Percentiles rank a stretch among this genome's conserved stretches.
phyloP scores from a whole-genome alignment of 305 asterid species.

The Striga hermonthica region DNA sequence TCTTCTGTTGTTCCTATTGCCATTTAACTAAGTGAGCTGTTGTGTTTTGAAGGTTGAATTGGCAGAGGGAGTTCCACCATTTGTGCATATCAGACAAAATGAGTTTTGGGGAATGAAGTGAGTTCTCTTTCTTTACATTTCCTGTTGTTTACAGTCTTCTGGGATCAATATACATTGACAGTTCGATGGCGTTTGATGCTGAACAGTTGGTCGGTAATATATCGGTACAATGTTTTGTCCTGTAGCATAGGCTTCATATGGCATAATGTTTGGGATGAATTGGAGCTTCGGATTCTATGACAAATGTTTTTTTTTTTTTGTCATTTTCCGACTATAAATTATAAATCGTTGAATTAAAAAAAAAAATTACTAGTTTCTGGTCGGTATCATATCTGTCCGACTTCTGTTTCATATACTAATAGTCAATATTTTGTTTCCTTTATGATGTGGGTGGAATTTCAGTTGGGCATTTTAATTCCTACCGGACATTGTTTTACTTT shows the following conservation, averaged over 20 bases:
- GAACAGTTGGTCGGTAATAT: no score
- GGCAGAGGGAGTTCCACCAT: conserved; percentile 60
- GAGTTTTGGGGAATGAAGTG: conserved; percentile 64
- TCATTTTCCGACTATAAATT: not conserved
- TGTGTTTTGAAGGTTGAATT: conserved; percentile 50
- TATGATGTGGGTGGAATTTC: not conserved
- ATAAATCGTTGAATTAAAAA: no score
- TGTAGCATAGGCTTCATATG: not conserved
- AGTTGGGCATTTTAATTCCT: conserved; percentile 5
- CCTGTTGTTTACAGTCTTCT: conserved; percentile 19
- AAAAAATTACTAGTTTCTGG: not conserved
- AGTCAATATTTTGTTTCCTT: no score
- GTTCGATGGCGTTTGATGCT: not conserved
- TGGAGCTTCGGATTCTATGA: not conserved
- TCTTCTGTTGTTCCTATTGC: no score
- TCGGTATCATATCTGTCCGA: not conserved
- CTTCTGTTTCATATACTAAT: conserved; percentile 12
- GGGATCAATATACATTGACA: conserved; percentile 12
- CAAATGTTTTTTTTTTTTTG: not conserved
- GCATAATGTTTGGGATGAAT: not conserved
- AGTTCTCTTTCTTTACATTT: conserved; percentile 32
- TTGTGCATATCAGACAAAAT: conserved; percentile 57
- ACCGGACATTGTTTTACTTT: not conserved
- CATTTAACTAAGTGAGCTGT: not conserved
- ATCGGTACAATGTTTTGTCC: no score